Base-by-base conservation (phyloP, 2,329 filamentous ascomycete genomes). In the Calonectria fujianensis region DNA sequence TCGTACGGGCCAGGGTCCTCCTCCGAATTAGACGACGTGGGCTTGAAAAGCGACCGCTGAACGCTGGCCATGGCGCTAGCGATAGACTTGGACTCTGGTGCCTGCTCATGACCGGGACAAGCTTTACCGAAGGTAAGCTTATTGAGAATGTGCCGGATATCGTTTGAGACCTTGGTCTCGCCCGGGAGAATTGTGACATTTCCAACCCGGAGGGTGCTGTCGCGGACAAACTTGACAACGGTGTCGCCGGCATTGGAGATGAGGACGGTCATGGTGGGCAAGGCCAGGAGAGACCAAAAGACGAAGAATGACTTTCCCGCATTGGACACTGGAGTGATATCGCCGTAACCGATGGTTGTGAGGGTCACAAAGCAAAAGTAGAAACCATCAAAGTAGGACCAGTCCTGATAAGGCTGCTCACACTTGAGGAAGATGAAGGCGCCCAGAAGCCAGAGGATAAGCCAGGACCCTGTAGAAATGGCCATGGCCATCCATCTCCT, bases 361-460 rank as follows among this genome's bases (percentile, higher is more conserved):
- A 98, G 90, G 3, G 93, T 93, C 41, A 95, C 92, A 83, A 97
- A 98, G 78, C 93, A 93, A 82, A 98, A 97, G 85, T 98, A 98
- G 54, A 98, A 89, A 0, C 93, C 91, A 72, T 96, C 88, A 79
- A 96, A 98, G 82, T 98, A 98, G 1, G 85, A 89, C 91, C 95
- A 93, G 4, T 82, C 67, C 77, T 93, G 91, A 66, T 91, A 91
- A 0, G 83, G 81, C 20, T 81, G 71, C 81, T 93, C 91, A 68
- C 85, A 87, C 14, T 81, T 82, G 79, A 89, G 85, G 77, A 98
- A 98, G 13, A 97, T 90, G 18, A 92, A 87, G 2, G 95, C 95
- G 4, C 96, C 96, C 0, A 94, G 86, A 41, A 95, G 92, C 96
- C 96, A 98, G 13, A 98, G 89, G 0, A 94, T 84, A 0, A 93